phyloP scores from a whole-genome alignment of 2,329 filamentous ascomycete genomes.

The Fusarium beomiforme region DNA sequence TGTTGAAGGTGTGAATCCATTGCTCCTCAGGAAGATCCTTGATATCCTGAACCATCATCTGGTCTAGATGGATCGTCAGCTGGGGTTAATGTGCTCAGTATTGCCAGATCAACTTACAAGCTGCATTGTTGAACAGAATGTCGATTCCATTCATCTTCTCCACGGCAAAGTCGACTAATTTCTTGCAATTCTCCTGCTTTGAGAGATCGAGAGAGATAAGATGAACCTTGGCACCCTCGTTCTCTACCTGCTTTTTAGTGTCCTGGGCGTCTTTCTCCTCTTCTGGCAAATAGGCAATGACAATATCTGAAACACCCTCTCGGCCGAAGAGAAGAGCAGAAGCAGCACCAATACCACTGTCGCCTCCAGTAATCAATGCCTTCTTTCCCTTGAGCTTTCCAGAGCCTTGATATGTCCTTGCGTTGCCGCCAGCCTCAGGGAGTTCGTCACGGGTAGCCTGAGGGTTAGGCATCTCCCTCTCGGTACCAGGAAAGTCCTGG shows the following conservation, averaged over 20 bases:
- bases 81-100: not conserved
- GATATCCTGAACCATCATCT: conserved; percentile 77
- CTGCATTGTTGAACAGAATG: conserved; percentile 79
- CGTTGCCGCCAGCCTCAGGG: conserved; percentile 73
- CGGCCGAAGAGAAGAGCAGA: conserved; percentile 81
- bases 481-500: conserved; percentile 45
- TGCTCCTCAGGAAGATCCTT: conserved; percentile 78
- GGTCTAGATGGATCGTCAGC: conserved; percentile 38
- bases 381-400: conserved; percentile 80
- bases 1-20: conserved; percentile 82
- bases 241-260: conserved; percentile 76
- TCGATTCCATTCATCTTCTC: conserved; percentile 75
- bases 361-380: conserved; percentile 83
- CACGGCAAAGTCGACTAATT: conserved; percentile 73
- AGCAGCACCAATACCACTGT: conserved; percentile 81
- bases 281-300: conserved; percentile 78
- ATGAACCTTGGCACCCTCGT: conserved; percentile 72
- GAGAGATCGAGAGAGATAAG: conserved; percentile 72
- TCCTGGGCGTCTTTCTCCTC: conserved; percentile 81
- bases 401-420: conserved; percentile 77
- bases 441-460: conserved; percentile 71
- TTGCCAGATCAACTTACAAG: conserved; percentile 62
- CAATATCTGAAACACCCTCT: conserved; percentile 75
- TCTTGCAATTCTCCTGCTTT: conserved; percentile 73
- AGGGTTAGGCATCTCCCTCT: conserved; percentile 44